phyloP scores from a whole-genome alignment of 305 asterid species.

The Fraxinus angustifolia region DNA sequence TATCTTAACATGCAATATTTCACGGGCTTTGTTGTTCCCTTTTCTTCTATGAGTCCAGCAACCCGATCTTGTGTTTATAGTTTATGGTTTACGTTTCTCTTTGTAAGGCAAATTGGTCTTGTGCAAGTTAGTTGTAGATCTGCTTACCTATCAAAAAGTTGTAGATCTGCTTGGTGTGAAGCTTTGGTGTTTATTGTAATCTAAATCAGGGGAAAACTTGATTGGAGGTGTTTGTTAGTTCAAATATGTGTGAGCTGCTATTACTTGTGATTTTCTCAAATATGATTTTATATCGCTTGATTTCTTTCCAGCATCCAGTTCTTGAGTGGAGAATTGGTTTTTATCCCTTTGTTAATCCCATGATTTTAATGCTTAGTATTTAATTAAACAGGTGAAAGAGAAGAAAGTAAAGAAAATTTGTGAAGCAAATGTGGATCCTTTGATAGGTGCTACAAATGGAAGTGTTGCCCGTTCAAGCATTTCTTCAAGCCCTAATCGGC shows the following conservation, averaged over 20 bases:
- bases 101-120: neutral
- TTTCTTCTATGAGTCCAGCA: neutral
- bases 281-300: neutral
- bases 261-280: slow-evolving; percentile 1
- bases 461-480: slow-evolving; percentile 58
- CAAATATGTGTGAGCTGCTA: neutral
- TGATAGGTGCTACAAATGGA: slow-evolving; percentile 66
- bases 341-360: neutral
- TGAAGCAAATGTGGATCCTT: slow-evolving; percentile 68
- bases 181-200: slow-evolving; percentile 11
- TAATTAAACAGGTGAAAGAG: slow-evolving; percentile 75
- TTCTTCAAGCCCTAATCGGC: slow-evolving; percentile 55
- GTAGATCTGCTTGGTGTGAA: slow-evolving; percentile 6
- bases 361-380: neutral
- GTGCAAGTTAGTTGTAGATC: slow-evolving; percentile 5
- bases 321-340: neutral
- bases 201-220: slow-evolving; percentile 10
- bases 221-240: neutral
- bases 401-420: slow-evolving; percentile 85
- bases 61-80: slow-evolving; percentile 10
- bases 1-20: slow-evolving; percentile 2
- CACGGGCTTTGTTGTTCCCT: neutral
- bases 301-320: neutral
- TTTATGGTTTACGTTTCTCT: slow-evolving; percentile 10
- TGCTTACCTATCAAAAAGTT: neutral